Conservation (phyloP, 2,329 filamentous ascomycete species). For the Diplodia scrobiculata region DNA sequence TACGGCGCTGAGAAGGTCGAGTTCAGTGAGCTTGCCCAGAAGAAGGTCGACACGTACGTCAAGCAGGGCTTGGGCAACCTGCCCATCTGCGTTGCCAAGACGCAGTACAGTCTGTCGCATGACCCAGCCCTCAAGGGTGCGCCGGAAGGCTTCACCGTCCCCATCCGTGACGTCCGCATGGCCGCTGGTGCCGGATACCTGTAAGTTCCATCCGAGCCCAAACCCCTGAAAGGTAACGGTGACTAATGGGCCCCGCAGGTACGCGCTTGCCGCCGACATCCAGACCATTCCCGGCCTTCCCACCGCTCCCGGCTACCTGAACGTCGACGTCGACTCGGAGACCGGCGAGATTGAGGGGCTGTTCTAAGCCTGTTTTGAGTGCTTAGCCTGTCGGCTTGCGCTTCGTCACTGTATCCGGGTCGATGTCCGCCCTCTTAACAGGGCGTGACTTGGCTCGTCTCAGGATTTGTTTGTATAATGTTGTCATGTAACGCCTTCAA, state of each 20-base stretch:
- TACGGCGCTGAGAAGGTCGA: slow-evolving; percentile 89
- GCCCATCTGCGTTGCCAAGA: slow-evolving; percentile 97
- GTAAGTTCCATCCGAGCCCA: slow-evolving; percentile 53
- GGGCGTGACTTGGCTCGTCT: not conserved
- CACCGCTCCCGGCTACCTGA: slow-evolving; percentile 91
- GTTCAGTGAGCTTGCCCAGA: slow-evolving; percentile 90
- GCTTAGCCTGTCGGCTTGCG: not conserved
- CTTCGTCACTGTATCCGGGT: slow-evolving; percentile 2
- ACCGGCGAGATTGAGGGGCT: slow-evolving; percentile 66
- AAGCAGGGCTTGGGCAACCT: slow-evolving; percentile 89
- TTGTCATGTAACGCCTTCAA: slow-evolving; percentile 25
- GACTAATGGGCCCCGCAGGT: slow-evolving; percentile 57
- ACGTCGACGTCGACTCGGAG: slow-evolving; percentile 70
- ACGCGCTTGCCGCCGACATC: slow-evolving; percentile 93
- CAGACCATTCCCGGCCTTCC: slow-evolving; percentile 96
- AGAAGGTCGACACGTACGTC: slow-evolving; percentile 94
- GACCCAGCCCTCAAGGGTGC: slow-evolving; percentile 93
- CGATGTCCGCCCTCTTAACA: slow-evolving; percentile 17
- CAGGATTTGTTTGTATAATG: slow-evolving; percentile 14
- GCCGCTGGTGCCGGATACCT: slow-evolving; percentile 92
- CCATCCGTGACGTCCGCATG: slow-evolving; percentile 90
- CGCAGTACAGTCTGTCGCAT: slow-evolving; percentile 93
- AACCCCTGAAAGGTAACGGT: slow-evolving; percentile 30
- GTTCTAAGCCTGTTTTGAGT: slow-evolving; percentile 62
- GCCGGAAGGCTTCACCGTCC: slow-evolving; percentile 89